Percentiles rank a stretch among this genome's conserved stretches.
phyloP scores from a whole-genome alignment of 2,329 filamentous ascomycete genomes.

The Neurospora sp. region DNA sequence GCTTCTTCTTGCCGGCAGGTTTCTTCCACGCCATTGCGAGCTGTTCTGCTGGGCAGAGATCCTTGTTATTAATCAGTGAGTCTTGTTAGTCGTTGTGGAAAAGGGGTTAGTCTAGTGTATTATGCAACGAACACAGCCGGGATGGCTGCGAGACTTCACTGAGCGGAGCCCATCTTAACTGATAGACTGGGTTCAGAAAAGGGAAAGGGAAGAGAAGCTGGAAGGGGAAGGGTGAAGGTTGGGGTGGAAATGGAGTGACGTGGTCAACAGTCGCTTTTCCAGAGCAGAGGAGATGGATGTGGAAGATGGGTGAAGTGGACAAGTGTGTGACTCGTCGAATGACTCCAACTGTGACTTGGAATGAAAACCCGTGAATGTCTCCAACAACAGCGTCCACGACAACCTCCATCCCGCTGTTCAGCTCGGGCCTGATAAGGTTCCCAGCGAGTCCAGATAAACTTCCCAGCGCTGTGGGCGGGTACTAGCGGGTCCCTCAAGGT shows the following conservation, averaged over 20 bases:
- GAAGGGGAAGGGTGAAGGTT: not conserved
- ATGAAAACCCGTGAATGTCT: not conserved
- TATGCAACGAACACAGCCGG: constrained; percentile 35
- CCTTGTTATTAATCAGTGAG: not conserved
- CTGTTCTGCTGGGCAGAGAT: not conserved
- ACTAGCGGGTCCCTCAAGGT: not conserved
- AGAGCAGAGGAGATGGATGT: not conserved
- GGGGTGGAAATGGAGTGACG: not conserved
- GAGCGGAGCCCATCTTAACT: constrained; percentile 34
- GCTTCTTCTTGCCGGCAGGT: constrained; percentile 38
- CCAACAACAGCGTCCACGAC: not conserved
- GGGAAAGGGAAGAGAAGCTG: not conserved
- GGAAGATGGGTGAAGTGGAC: not conserved
- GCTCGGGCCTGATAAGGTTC: not conserved
- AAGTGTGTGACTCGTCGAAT: not conserved
- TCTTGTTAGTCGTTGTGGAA: not conserved
- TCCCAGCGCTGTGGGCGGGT: not conserved
- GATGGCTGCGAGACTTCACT: constrained; percentile 39
- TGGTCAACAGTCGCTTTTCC: not conserved
- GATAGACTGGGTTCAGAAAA: not conserved
- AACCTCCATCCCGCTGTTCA: not conserved
- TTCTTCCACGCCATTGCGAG: constrained; percentile 42
- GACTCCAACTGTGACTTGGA: not conserved
- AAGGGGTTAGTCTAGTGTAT: not conserved
- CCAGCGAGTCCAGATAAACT: not conserved